Evolutionary conservation across 495 filamentous ascomycete species (phyloP), one percentile per base, ranked within the genome.

Genomic region (Penicillium lividum): DNA sequence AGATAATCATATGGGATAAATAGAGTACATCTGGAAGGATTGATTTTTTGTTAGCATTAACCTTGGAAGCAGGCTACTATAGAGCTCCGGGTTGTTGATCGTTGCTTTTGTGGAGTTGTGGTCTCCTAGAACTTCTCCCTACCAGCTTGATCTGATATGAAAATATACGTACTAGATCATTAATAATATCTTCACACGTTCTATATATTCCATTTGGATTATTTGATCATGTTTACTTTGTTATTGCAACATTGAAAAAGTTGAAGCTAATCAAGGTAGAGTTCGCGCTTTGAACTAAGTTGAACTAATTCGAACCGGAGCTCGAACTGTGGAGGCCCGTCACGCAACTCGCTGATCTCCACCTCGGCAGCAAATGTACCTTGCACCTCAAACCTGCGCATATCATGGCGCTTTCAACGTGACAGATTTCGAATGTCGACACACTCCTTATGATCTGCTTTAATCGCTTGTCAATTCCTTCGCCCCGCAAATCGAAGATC

Each of bases 341-440:
- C 33, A 61, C 54, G 33, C 51, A 53, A 56, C 34, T 44, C 31
- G 31, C 25, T 29, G 29, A 56, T 53, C 50, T 60, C 59, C 53
- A 34, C 57, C 59, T 65, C 62, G 62, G 62, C 59, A 54, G 22
- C 28, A 50, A 42, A 59, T 55, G 47, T 44, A 54, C 18, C 57
- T 65, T 47, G 29, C 47, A 47, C 40, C 55, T 46, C 53, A 36
- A 42, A 29, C 52, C 51, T 30, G 48, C 59, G 28, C 27, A 30
- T 57, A 67, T 40, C 46, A 69, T 72, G 68, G 48, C 52, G 53
- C 53, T 44, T 51, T 56, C 53, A 6, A 55, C 62, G 57, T 72
- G 71, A 74, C 60, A 63, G 57, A 29, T 69, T 69, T 65, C 63
- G 56, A 51, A 63, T 66, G 60, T 51, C 56, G 64, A 61, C 68